Evolutionary conservation across 2,329 filamentous ascomycete species (phyloP), one percentile per base, ranked within the genome.

Genomic region (Fusarium nygamai): DNA sequence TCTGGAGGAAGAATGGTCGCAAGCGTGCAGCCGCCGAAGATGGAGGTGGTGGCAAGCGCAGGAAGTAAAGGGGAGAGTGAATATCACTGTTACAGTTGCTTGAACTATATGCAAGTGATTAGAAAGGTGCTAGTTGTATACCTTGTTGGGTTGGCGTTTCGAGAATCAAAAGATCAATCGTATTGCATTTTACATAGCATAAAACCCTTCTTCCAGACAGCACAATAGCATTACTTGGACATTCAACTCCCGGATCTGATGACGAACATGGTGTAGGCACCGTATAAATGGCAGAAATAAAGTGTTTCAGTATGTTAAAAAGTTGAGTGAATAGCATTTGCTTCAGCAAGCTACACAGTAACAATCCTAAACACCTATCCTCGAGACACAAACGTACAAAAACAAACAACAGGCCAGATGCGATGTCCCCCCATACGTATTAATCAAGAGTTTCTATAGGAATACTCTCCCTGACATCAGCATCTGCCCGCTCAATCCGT

Each of bases 1-100:
- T 91, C 81, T 99, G 96, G 96, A 88, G 91, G 78, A 92, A 91
- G 78, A 97, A 99, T 84, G 96, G 96, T 16, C 94, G 92, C 86
- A 91, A 91, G 85, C 83, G 89, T 72, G 85, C 83, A 63, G 83
- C 83, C 4, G 83, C 79, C 5, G 85, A 86, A 22, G 83, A 84
- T 11, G 83, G 82, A 5, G 84, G 79, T 31, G 80, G 81, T 60
- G 81, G 81, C 24, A 84, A 83, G 79, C 78, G 81, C 64, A 79
- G 81, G 63, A 82, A 64, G 73, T 81, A 70, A 68, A 60, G 22
- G 38, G 31, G 29, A 36, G 10, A 17, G 33, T 53, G 3, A 53
- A 46, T 19, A 34, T 47, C 39, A 39, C 22, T 48, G 31, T 61
- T 14, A 46, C 19, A n/a, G 39, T 51, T 47, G 24, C 29, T 34